phyloP scores from a whole-genome alignment of 83 land plant species.

The Picea abies region DNA sequence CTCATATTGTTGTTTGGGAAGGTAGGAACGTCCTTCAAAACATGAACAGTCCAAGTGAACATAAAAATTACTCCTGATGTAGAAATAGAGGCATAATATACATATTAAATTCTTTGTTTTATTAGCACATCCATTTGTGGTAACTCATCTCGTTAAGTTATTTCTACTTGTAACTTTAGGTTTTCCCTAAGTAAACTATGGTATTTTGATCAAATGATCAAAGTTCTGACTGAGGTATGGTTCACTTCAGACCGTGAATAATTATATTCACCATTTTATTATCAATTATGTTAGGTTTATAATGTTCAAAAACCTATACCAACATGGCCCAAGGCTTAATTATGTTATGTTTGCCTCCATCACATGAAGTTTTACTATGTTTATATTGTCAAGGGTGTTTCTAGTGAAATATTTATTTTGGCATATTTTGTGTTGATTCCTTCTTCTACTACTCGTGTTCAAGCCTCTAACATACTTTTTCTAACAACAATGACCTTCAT shows the following conservation, averaged over 20 bases:
- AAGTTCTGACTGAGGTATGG: slow-evolving; percentile 87
- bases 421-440: too few relatives aligned
- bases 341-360: too few relatives aligned
- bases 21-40: background rate
- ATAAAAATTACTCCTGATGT: background rate
- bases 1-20: background rate
- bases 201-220: slow-evolving; percentile 98
- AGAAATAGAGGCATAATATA: background rate
- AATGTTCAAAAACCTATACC: too few relatives aligned
- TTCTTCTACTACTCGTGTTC: too few relatives aligned
- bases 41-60: background rate
- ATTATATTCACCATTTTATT: background rate
- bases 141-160: background rate
- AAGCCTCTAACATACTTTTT: too few relatives aligned
- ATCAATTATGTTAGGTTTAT: background rate
- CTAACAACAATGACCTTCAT: too few relatives aligned
- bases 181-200: slow-evolving; percentile 88
- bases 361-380: too few relatives aligned
- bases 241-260: slow-evolving; percentile 3
- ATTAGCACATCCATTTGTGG: background rate
- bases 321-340: too few relatives aligned
- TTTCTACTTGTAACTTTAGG: slow-evolving; percentile 37
- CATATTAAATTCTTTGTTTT: background rate
- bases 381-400: too few relatives aligned
- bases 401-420: too few relatives aligned